A percentile compares a stretch with the other conserved stretches of the same genome.
Evolutionary conservation across 345 rosid genomes (phyloP).

Genomic region (Bruguiera parviflora): DNA sequence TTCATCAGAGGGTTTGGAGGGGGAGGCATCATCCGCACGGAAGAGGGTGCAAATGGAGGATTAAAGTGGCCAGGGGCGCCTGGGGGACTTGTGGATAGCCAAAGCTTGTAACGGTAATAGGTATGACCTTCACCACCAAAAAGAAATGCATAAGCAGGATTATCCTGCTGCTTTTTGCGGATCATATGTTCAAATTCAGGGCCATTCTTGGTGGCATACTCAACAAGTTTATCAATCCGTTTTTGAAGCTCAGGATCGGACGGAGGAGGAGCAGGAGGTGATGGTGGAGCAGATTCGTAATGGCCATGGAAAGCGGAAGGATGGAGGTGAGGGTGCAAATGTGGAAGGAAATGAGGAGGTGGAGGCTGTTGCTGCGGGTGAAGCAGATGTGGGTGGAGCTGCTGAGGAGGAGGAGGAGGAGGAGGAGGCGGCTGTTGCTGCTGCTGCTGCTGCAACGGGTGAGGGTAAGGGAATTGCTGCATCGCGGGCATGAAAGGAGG

Average conservation of each 20-base stretch:
- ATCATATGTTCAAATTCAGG: constrained; percentile 97
- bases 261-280: constrained; percentile 66
- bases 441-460: constrained; percentile 69
- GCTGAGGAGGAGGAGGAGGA: constrained; percentile 60
- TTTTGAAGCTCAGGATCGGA: constrained; percentile 94
- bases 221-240: constrained; percentile 93
- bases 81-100: constrained; percentile 61
- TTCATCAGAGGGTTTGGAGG: constrained; percentile 66
- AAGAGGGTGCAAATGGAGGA: constrained; percentile 54
- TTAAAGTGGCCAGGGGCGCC: constrained; percentile 47
- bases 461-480: constrained; percentile 84
- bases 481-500: constrained; percentile 64
- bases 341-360: constrained; percentile 56
- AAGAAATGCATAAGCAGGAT: constrained; percentile 82
- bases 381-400: constrained; percentile 45
- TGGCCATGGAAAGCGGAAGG: constrained; percentile 64
- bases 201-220: constrained; percentile 85
- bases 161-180: constrained; percentile 89
- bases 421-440: constrained; percentile 42
- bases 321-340: constrained; percentile 57
- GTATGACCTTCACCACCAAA: constrained; percentile 94
- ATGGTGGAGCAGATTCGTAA: constrained; percentile 61
- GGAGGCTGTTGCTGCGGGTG: constrained; percentile 67
- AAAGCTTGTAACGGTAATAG: constrained; percentile 82
- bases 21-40: constrained; percentile 59